phyloP scores from a whole-genome alignment of 371 early-diverging fungal genomes.

The Rhizopus microsporus region DNA sequence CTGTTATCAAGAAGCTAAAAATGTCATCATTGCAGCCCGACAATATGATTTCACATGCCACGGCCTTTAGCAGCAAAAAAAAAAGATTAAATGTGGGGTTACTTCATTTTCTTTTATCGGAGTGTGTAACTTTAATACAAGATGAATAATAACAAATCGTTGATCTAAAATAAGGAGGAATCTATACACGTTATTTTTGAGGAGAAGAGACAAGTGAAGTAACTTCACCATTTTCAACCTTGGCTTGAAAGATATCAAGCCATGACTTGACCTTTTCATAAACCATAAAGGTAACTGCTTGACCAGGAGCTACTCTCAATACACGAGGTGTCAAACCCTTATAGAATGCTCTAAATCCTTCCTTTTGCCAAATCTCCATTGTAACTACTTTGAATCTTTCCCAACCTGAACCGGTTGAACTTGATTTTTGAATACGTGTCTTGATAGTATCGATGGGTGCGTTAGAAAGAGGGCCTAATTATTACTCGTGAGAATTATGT shows the following conservation, averaged over 20 bases:
- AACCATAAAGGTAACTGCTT: constrained; percentile 87
- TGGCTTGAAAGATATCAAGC: constrained; percentile 63
- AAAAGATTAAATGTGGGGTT: too few relatives aligned
- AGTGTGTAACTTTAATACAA: background rate
- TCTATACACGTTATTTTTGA: constrained; percentile 10
- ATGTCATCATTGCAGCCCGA: too few relatives aligned
- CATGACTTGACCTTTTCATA: constrained; percentile 82
- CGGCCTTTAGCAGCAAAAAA: too few relatives aligned
- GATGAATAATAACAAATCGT: background rate
- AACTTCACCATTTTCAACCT: constrained; percentile 41
- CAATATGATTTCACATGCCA: too few relatives aligned
- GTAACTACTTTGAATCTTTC: constrained; percentile 78
- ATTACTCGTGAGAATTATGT: constrained; percentile 8
- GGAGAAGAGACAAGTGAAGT: constrained; percentile 16
- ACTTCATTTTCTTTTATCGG: too few relatives aligned
- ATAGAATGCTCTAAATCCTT: constrained; percentile 93
- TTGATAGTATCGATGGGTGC: constrained; percentile 98
- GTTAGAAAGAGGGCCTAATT: constrained; percentile 85
- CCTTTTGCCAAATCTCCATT: constrained; percentile 77
- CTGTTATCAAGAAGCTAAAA: too few relatives aligned
- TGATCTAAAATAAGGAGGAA: too few relatives aligned
- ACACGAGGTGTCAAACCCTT: constrained; percentile 95
- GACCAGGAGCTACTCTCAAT: constrained; percentile 86
- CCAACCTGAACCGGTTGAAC: constrained; percentile 77
- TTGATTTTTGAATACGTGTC: constrained; percentile 93